Base-by-base conservation (phyloP, 768 basidiomycete genomes). In the Russula sp. region DNA sequence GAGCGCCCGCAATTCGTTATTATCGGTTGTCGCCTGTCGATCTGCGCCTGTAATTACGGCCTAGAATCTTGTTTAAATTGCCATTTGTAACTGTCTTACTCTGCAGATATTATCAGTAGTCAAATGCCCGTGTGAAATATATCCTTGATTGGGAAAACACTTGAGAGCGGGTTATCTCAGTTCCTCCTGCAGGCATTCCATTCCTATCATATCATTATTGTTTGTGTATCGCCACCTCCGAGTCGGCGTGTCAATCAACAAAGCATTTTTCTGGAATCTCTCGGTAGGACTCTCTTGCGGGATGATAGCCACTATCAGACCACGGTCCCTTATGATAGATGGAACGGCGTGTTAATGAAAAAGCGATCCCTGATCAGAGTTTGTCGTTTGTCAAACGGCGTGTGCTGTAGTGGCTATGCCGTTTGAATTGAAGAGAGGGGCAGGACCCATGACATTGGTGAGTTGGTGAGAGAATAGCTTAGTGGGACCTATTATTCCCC, bases 21-120 rank as follows among this genome's bases (percentile, higher is more conserved):
- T 59, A 59, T 64, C 54, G 16, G 44, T 49, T 55, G 46, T 50
- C 44, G 30, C 24, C 40, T 51, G 54, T 57, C 24, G n/a, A 56
- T 61, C 56, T 48, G 42, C 48, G 57, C 55, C 51, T 52, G 59
- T 56, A 50, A 42, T 65, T 61, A 44, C 57, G 34, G 38, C 48
- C 59, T 65, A 65, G 64, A 65, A 61, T 65, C 59, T 24, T 48
- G 51, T 24, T 40, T 3, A 26, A 26, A 42, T n/a, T 36, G 14
- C 14, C 42, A 52, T 56, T 46, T 54, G 51, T 53, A 53, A 42
- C 53, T 54, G 49, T 42, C 51, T 49, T 18, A 20, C 16, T 32
- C 28, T 34, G 8, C 34, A 28, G 3, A 28, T 20, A 16, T 24
- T 26, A 9, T 10, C 0, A 0, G 42, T 28, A 18, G 26, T n/a